Conservation (phyloP, 2,329 filamentous ascomycete species). For the Microsporum ferrugineum region DNA sequence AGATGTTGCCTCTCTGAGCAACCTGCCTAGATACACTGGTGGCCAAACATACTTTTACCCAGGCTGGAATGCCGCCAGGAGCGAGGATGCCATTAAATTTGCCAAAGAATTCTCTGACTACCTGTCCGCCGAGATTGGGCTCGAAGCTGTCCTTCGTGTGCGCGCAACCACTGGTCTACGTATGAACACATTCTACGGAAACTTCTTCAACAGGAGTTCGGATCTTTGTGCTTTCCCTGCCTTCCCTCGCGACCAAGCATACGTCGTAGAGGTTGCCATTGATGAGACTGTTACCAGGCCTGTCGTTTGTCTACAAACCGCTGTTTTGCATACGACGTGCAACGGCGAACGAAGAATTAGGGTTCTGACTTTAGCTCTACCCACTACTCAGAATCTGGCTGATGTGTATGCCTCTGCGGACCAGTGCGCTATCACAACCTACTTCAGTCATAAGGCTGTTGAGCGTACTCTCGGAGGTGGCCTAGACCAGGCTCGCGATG, state of each 20-base stretch:
- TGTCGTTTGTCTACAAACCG: conserved; percentile 83
- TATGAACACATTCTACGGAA: conserved; percentile 97
- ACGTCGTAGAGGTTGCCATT: conserved; percentile 96
- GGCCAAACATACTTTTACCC: conserved; percentile 98
- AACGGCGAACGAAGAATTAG: conserved; percentile 93
- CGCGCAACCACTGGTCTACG: conserved; percentile 86
- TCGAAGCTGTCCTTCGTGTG: conserved; percentile 91
- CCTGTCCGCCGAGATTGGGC: conserved; percentile 86
- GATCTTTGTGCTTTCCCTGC: conserved; percentile 97
- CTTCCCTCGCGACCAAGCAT: conserved; percentile 92
- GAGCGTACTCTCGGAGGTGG: conserved; percentile 77
- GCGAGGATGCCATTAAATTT: conserved; percentile 95
- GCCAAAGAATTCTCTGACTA: conserved; percentile 94
- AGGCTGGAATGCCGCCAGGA: conserved; percentile 87
- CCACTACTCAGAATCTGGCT: conserved; percentile 79
- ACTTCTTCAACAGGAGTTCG: conserved; percentile 97
- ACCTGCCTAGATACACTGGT: conserved; percentile 88
- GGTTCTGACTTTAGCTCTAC: conserved; percentile 83
- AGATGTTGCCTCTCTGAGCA: conserved; percentile 91
- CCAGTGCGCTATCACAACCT: conserved; percentile 82
- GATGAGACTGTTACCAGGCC: conserved; percentile 89
- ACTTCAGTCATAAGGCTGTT: conserved; percentile 95
- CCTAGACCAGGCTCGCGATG: conserved; percentile 80
- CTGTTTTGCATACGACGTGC: conserved; percentile 92
- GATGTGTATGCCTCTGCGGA: conserved; percentile 93